Evolutionary conservation across 257 asterid species (phyloP).

Genomic region (Solanum corneliomulleri): DNA sequence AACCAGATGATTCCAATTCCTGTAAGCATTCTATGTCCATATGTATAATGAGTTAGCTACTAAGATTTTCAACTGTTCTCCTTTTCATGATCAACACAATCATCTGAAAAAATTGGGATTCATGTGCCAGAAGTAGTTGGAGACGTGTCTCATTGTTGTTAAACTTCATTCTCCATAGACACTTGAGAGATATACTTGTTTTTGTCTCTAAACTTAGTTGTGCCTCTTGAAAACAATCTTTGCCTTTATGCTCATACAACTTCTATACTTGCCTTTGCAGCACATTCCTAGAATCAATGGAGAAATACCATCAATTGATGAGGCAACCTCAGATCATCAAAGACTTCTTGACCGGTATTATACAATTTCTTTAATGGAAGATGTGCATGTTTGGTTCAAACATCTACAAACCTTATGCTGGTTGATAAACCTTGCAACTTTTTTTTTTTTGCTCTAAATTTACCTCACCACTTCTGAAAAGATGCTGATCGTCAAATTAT

Average conservation of each 20-base stretch:
- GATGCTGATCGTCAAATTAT: neutral
- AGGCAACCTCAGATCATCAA: constrained; percentile 89
- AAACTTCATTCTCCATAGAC: neutral
- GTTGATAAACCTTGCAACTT: neutral
- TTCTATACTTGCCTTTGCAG: constrained; percentile 32
- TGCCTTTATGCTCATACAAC: neutral
- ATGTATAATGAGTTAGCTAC: neutral
- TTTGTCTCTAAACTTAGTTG: neutral
- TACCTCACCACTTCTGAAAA: neutral
- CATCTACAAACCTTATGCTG: neutral
- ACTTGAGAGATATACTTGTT: neutral
- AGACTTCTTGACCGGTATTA: constrained; percentile 83
- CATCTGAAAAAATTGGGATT: neutral
- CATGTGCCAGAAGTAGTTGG: neutral
- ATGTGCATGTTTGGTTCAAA: neutral
- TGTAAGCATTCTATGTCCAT: constrained; percentile 26
- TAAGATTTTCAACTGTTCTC: neutral
- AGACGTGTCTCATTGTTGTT: neutral
- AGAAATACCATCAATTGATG: constrained; percentile 84
- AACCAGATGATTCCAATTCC: constrained; percentile 88
- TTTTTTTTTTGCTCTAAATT: neutral
- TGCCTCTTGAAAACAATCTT: neutral
- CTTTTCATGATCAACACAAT: neutral
- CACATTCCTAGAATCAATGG: constrained; percentile 92
- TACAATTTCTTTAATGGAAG: neutral